Evolutionary conservation across 2,329 filamentous ascomycete species (phyloP).

Genomic region (Microcera coccophila): DNA sequence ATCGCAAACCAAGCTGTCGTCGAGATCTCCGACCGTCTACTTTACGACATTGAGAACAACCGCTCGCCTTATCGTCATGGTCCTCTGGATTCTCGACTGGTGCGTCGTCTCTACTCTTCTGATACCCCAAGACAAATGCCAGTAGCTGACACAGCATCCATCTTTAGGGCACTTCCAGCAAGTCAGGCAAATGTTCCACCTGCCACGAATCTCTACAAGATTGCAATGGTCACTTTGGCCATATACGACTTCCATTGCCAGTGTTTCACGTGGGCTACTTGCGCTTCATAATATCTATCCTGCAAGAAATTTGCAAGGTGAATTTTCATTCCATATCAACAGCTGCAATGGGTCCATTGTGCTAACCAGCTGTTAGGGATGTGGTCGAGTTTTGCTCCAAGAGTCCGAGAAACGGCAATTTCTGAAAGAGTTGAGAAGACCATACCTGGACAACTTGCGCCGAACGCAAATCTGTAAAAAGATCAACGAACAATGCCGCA

Average conservation of each 20-base stretch:
- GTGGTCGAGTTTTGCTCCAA: constrained; percentile 75
- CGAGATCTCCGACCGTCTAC: constrained; percentile 87
- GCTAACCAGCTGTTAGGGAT: constrained; percentile 51
- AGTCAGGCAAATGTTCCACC: constrained; percentile 73
- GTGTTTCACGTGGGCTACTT: constrained; percentile 96
- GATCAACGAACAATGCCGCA: constrained; percentile 85
- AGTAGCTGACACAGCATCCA: too few relatives aligned
- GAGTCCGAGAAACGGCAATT: constrained; percentile 74
- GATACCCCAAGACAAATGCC: constrained; percentile 3
- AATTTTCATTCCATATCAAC: not conserved
- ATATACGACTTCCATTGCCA: constrained; percentile 84
- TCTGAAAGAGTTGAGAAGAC: constrained; percentile 74
- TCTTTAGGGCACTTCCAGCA: constrained; percentile 73
- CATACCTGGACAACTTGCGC: constrained; percentile 80
- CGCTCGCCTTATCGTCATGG: constrained; percentile 76
- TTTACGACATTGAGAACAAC: constrained; percentile 84
- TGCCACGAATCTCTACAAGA: constrained; percentile 76
- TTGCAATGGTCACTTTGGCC: constrained; percentile 93
- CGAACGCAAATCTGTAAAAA: constrained; percentile 80
- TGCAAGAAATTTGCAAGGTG: constrained; percentile 92
- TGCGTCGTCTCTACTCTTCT: constrained; percentile 26
- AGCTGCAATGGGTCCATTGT: not conserved
- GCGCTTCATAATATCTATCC: constrained; percentile 83
- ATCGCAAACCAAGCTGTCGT: constrained; percentile 94
- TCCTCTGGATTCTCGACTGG: constrained; percentile 79